Conservation (phyloP, 805 yeast species). For the Wickerhamomyces chambardii region DNA sequence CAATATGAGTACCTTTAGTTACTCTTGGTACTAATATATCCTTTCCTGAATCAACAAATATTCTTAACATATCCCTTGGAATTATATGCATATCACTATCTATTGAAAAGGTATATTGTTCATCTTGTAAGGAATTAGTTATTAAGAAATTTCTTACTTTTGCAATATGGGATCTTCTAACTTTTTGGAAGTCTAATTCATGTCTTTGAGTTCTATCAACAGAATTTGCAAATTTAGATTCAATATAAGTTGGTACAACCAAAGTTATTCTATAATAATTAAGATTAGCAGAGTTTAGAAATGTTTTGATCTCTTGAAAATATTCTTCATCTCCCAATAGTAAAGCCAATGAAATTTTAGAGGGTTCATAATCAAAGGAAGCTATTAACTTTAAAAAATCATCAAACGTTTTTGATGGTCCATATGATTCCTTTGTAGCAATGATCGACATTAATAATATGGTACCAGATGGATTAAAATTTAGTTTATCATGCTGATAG, state of each 20-base stretch:
- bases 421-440: conserved; percentile 26
- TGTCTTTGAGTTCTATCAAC: conserved; percentile 12
- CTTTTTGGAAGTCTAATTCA: conserved; percentile 10
- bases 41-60: conserved; percentile 14
- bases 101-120: conserved; percentile 18
- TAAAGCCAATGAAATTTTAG: conserved; percentile 14
- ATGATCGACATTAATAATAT: conserved; percentile 6
- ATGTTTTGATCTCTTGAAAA: conserved; percentile 1
- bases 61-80: conserved; percentile 15
- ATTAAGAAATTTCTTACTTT: conserved; percentile 20
- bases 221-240: conserved; percentile 5
- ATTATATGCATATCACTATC: conserved; percentile 22
- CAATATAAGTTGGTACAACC: conserved; percentile 12
- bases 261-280: conserved; percentile 8
- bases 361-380: conserved; percentile 16
- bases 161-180: conserved; percentile 19
- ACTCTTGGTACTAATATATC: conserved; percentile 25
- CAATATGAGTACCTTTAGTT: conserved; percentile 11
- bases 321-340: conserved; percentile 8
- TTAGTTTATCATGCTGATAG: not conserved
- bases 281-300: conserved; percentile 3
- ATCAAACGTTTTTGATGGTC: conserved; percentile 21
- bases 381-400: conserved; percentile 24
- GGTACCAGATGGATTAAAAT: not conserved
- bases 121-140: conserved; percentile 16